phyloP scores from a whole-genome alignment of 2,329 filamentous ascomycete genomes.

The Endoconidiophora polonica region DNA sequence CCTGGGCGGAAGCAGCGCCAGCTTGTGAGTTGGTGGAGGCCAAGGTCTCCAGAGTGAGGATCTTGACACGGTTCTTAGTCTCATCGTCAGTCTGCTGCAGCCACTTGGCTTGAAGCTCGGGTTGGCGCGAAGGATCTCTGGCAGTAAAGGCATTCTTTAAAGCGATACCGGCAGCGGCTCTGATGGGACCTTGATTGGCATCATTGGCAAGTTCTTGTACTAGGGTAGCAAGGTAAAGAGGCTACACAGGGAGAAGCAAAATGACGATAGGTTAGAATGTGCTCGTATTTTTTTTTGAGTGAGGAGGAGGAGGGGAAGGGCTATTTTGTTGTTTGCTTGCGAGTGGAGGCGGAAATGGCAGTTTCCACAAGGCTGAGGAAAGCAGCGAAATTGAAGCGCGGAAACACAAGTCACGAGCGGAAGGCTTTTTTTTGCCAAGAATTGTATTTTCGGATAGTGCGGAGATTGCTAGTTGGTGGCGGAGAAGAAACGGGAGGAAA shows the following conservation, averaged over 20 bases:
- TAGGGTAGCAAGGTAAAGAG: constrained; percentile 81
- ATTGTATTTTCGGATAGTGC: background rate
- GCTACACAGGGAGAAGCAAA: constrained; percentile 32
- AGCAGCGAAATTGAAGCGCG: no score
- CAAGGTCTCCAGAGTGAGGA: constrained; percentile 76
- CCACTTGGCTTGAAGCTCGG: constrained; percentile 90
- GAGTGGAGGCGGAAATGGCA: background rate
- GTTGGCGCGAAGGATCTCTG: constrained; percentile 72
- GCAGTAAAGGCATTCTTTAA: constrained; percentile 97
- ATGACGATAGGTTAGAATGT: no score
- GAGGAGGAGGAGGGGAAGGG: no score
- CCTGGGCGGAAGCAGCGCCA: constrained; percentile 79
- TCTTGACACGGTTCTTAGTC: constrained; percentile 78
- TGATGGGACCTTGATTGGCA: constrained; percentile 62
- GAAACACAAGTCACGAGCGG: background rate
- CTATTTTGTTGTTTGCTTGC: no score
- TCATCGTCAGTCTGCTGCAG: constrained; percentile 62
- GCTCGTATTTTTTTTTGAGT: no score
- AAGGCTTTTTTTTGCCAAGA: background rate
- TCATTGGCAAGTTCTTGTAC: constrained; percentile 92
- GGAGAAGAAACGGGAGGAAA: constrained; percentile 10
- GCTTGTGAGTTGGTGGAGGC: constrained; percentile 63
- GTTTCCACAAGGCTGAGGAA: no score
- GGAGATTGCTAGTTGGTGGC: background rate
- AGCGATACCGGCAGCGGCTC: constrained; percentile 86